Evolutionary conservation across 768 basidiomycete genomes (phyloP), one percentile per base, ranked within the genome.

Genomic region (Heimioporus sp.): DNA sequence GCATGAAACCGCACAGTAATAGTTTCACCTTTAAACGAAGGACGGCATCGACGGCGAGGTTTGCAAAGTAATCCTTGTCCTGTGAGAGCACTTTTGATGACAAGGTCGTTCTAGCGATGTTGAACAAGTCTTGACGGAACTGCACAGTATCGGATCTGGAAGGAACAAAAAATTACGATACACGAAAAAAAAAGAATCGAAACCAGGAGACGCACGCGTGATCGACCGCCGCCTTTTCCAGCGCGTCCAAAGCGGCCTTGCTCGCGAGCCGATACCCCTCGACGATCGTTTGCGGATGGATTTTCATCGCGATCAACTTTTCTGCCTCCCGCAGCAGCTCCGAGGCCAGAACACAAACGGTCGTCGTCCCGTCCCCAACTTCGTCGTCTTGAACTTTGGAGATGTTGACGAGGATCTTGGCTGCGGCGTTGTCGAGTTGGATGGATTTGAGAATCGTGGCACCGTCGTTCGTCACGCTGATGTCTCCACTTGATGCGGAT

Each of bases 381-480:
- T 99, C 97, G 66, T 99, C 97, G 67, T 99, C 97, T 73, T 98
- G 97, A n/a, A 98, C 96, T 68, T 99, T 99, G 1, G 94, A 96
- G 71, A 99, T 98, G 72, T 99, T 98, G 63, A 99, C 97, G 49
- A 99, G 81, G 69, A 99, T 98, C 78, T 99, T 99, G 37, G 97
- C 97, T 2, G 96, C 96, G 5, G 97, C 92, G 68, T 99, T 98
- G 73, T 99, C 97, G 57, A 99, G 85, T 63, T 93, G 89, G 63
- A 99, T 98, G 43, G 91, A 86, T 70, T 98, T 98, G 52, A 99
- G 82, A 63, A 98, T 99, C 43, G 97, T 98, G 4, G 97, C 97
- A 5, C 97, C 97, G 69, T 99, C 97, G 72, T 99, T 99, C 11
- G 97, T 99, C 44, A 99, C 96, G 57, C 86, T 97, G 63, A 99